A percentile compares a stretch with the other conserved stretches of the same genome.
phyloP scores from a whole-genome alignment of 2,329 filamentous ascomycete species.

The Paraconiothyrium brasiliense region DNA sequence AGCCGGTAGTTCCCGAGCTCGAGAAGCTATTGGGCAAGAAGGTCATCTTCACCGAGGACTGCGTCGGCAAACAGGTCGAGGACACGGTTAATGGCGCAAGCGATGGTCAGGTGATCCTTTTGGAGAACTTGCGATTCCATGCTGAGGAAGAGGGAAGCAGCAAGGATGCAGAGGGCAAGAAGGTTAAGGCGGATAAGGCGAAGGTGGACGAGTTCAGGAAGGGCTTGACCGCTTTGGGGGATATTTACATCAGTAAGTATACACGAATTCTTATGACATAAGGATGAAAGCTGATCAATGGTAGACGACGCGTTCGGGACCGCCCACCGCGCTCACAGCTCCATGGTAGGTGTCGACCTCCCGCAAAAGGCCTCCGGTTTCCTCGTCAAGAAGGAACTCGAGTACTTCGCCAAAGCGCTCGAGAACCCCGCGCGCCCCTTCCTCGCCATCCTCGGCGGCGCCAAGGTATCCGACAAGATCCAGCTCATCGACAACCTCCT shows the following conservation, averaged over 20 bases:
- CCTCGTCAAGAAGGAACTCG: slow-evolving; percentile 99
- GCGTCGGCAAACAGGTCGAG: slow-evolving; percentile 89
- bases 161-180: slow-evolving; percentile 94
- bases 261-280: background rate
- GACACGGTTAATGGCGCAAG: slow-evolving; percentile 84
- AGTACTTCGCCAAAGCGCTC: slow-evolving; percentile 98
- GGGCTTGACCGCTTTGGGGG: slow-evolving; percentile 90
- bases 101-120: slow-evolving; percentile 83
- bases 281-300: slow-evolving; percentile 31
- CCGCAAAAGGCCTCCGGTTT: slow-evolving; percentile 97
- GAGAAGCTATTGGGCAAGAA: slow-evolving; percentile 87
- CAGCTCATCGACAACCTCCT: slow-evolving; percentile 99
- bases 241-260: slow-evolving; percentile 90
- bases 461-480: slow-evolving; percentile 99
- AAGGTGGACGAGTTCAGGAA: slow-evolving; percentile 94
- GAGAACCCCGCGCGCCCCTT: slow-evolving; percentile 94
- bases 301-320: slow-evolving; percentile 97
- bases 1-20: slow-evolving; percentile 89
- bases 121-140: slow-evolving; percentile 99
- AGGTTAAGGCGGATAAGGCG: slow-evolving; percentile 95
- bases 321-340: slow-evolving; percentile 97
- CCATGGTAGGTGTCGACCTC: slow-evolving; percentile 96
- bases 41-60: slow-evolving; percentile 90
- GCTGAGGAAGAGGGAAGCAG: slow-evolving; percentile 96
- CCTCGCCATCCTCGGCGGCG: slow-evolving; percentile 96